Evolutionary conservation across 306 rosid species (phyloP).

Genomic region (Astragalus glycyphyllos): DNA sequence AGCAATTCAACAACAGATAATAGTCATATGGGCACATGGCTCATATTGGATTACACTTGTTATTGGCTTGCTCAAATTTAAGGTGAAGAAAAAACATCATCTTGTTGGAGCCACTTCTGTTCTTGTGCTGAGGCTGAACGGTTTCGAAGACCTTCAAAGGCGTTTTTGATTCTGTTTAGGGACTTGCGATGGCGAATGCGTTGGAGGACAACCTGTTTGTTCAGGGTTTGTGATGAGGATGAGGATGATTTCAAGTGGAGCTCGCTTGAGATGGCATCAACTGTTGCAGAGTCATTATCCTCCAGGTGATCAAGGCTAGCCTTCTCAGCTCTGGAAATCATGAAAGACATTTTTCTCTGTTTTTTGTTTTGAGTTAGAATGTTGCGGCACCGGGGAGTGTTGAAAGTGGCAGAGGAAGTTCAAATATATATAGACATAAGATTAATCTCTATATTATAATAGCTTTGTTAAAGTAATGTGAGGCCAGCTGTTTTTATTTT

Average conservation of each 20-base stretch:
- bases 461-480: not conserved
- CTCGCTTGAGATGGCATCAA: constrained; percentile 51
- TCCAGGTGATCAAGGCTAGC: constrained; percentile 4
- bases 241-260: constrained; percentile 58
- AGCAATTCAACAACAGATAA: not conserved
- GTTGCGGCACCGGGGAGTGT: constrained; percentile 10
- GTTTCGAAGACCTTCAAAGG: constrained; percentile 49
- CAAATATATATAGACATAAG: constrained; percentile 29
- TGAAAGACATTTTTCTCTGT: constrained; percentile 48
- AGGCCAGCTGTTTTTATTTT: constrained; percentile 14
- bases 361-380: not conserved
- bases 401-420: not conserved
- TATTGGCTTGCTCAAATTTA: constrained; percentile 28
- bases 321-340: constrained; percentile 47
- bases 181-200: constrained; percentile 68
- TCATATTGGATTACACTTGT: not conserved
- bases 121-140: constrained; percentile 39
- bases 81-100: constrained; percentile 66
- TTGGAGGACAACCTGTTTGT: constrained; percentile 66
- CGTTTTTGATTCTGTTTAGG: constrained; percentile 55
- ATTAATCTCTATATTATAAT: not conserved
- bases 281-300: constrained; percentile 36
- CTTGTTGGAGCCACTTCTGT: constrained; percentile 57
- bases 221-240: constrained; percentile 48
- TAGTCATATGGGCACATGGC: not conserved